Evolutionary conservation across 2,329 filamentous ascomycete genomes (phyloP), one percentile per base, ranked within the genome.

Genomic region (Botryotinia convoluta): DNA sequence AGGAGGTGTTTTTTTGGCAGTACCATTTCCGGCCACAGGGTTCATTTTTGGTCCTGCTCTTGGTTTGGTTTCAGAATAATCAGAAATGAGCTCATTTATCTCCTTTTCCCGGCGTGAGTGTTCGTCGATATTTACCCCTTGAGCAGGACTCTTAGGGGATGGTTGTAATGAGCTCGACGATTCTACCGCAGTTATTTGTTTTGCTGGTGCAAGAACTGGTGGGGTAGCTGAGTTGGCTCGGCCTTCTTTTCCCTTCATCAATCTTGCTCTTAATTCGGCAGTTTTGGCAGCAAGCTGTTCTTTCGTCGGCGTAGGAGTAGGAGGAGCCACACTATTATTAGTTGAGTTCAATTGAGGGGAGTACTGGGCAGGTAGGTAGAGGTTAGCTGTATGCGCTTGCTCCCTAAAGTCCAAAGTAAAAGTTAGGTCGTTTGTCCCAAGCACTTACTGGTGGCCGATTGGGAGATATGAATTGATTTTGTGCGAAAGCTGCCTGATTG

Each of bases 231-330:
- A 78, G 59, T 62, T 74, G 37, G 72, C 75, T 73, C 77, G 74
- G 45, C 73, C 74, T 74, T 76, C 75, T 74, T 74, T 74, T 51
- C 65, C 63, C 67, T 76, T 79, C 64, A 81, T 63, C 39, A 81
- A 71, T 72, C 79, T 71, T 59, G 79, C 80, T 64, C 80, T 81
- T 44, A 81, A 67, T 75, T 81, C 78, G 60, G 77, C 79, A 35
- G 79, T 79, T 76, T 79, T 76, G 22, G 77, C 76, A 71, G 76
- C 79, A 42, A 81, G 76, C 54, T 78, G 76, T n/a, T 75, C 73
- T 44, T 75, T 73, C 73, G 76, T 75, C 44, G 74, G 77, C 37
- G 73, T 35, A 42, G 72, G 65, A 29, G 75, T 71, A 59, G 63
- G 57, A 64, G 72, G 57, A 20, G 73, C 61, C 16, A 32, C 57